Evolutionary conservation across 2,329 filamentous ascomycete species (phyloP), one percentile per base, ranked within the genome.

Genomic region (Drechslerella coelobrocha): DNA sequence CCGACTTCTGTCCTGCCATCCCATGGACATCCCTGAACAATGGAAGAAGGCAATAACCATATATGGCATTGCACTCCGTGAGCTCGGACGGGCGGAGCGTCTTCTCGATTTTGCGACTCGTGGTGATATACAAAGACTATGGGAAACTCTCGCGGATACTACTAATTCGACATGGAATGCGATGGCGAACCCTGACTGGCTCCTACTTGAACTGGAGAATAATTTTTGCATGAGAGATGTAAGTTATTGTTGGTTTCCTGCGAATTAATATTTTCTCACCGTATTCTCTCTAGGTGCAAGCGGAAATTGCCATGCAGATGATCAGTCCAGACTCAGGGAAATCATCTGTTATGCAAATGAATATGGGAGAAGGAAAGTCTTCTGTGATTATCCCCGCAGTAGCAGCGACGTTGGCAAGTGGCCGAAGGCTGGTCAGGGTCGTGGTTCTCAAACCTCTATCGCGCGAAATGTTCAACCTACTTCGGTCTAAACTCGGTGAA

Each of bases 351-450:
- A 83, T 89, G 79, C 86, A 89, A 74, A 77, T 90, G 1, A 89
- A 89, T 72, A 90, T 90, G 87, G 88, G 88, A 0, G 83, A 89
- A 74, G 88, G 88, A 0, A 90, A 90, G 72, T 86, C 86, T 0
- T 88, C 87, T 0, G 84, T 89, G 1, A 90, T 92, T 52, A 81
- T 88, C 0, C 88, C 88, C 0, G 86, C 89, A 37, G 83, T 88
- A 0, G 84, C 84, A 0, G 78, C 83, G 0, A 77, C 80, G 0
- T 76, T 89, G 0, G 84, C 85, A 0, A 79, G 89, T 50, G 79
- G 80, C 0, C 74, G 77, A 0, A 80, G 77, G 2, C 78, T 90
- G 0, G 83, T 84, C 0, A 79, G 86, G 1, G 81, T 89, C 0
- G 77, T 90, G 0, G 85, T 89, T 0, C 82, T 83, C 0, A 88